These are phyloP conservation scores for Eucalyptus erythrocorys DNA, from an alignment of 345 rosid genomes.

Conservation along the genomic window DNA sequence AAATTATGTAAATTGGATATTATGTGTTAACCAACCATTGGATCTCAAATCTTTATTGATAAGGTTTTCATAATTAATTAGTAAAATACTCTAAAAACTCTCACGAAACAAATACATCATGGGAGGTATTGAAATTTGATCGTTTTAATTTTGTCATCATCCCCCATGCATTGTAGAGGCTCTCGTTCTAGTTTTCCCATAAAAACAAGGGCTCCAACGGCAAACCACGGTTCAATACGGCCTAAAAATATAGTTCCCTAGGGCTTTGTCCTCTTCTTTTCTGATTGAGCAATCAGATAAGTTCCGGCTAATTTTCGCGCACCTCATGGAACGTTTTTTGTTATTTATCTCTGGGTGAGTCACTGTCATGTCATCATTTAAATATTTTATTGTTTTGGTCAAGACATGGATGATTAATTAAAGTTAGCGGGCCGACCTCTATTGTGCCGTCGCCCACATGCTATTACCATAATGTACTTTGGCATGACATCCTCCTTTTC, in stretches of 20 bases:
- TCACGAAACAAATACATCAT: background rate
- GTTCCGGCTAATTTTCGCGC: background rate
- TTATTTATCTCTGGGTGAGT: background rate
- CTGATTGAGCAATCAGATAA: background rate
- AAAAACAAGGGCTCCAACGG: background rate
- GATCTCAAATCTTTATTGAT: background rate
- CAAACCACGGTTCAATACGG: background rate
- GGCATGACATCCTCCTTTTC: background rate
- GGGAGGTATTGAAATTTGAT: background rate
- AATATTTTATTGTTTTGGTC: background rate
- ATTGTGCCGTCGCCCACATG: background rate
- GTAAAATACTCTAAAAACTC: background rate
- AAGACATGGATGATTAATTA: background rate
- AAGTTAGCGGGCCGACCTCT: background rate
- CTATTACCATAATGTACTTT: background rate
- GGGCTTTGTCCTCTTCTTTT: background rate
- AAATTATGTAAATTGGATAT: background rate
- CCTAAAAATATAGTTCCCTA: background rate
- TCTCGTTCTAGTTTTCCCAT: background rate
- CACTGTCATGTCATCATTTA: background rate
- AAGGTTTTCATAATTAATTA: background rate
- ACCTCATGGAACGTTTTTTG: background rate
- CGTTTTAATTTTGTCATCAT: background rate
- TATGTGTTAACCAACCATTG: background rate
- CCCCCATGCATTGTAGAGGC: background rate